Evolutionary conservation across 495 filamentous ascomycete species (phyloP), one percentile per base, ranked within the genome.

Genomic region (Podospora bellae-mahoneyi): DNA sequence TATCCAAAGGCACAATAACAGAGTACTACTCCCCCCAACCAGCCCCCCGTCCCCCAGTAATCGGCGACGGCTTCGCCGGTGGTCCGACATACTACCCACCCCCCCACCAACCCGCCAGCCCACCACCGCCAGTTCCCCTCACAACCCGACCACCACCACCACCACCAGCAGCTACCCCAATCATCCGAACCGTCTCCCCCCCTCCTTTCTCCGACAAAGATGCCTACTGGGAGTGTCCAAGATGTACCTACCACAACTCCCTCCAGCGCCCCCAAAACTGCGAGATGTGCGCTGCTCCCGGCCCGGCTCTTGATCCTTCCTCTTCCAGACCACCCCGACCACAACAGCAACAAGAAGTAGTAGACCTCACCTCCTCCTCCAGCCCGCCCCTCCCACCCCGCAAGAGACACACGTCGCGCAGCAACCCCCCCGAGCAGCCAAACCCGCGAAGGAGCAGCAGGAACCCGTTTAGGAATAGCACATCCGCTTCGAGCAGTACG

Each of bases 161-260:
- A 13, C 63, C 66, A 66, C 26, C 69, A 0, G 30, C 7, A 23
- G 23, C 30, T 7, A 32, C 30, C 30, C 30, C 30, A 32, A 32
- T 7, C 30, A 7, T 32, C 7, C 55, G 65, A 19, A 5, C 73
- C 4, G 15, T 56, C 2, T 44, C 70, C 19, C n/a, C 44, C 19
- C 23, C 20, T 39, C 32, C 65, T 7, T 4, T 7, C 30, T 4
- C 4, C n/a, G 23, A 30, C 26, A 48, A 3, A 23, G 27, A 27
- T 16, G 67, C 64, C 23, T 69, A 69, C 26, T 97, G 94, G 94
- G 82, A 84, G 13, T 98, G 94, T 70, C 81, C 82, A 23, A 82
- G 87, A 39, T 97, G 94, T 74, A 98, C 94, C 0, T 84, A 95
- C n/a, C 85, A 88, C 62, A 98, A 98, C 72, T 88, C 91, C 3